Conservation (phyloP, 495 filamentous ascomycete genomes). For the Hypoxylon fuscum region DNA sequence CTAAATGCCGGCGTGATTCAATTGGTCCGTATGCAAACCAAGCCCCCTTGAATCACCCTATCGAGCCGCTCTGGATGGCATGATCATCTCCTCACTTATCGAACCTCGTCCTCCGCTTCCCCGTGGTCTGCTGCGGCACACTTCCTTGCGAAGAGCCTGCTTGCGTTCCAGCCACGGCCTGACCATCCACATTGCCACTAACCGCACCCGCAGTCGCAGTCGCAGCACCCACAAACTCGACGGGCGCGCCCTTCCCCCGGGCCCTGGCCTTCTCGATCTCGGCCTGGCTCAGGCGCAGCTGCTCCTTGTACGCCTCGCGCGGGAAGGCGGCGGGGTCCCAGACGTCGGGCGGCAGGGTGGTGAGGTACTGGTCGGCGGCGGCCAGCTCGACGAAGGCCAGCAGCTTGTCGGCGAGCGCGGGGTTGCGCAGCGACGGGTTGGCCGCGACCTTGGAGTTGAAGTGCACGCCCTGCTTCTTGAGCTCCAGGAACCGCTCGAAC, state of each 20-base stretch:
- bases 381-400: slow-evolving; percentile 80
- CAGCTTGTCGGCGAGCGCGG: slow-evolving; percentile 79
- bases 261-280: slow-evolving; percentile 64
- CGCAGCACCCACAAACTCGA: slow-evolving; percentile 80
- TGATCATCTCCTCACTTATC: slow-evolving; percentile 50
- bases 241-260: slow-evolving; percentile 57
- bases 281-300: slow-evolving; percentile 72
- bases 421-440: slow-evolving; percentile 79
- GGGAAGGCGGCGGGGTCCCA: slow-evolving; percentile 76
- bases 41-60: neutral
- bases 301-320: slow-evolving; percentile 75
- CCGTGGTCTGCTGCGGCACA: slow-evolving; percentile 49
- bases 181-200: slow-evolving; percentile 28
- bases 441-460: slow-evolving; percentile 85
- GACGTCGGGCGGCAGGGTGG: slow-evolving; percentile 70
- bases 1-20: neutral
- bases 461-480: slow-evolving; percentile 87
- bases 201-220: slow-evolving; percentile 29
- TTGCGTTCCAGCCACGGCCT: slow-evolving; percentile 39
- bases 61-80: neutral
- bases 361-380: slow-evolving; percentile 70
- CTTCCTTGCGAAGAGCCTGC: slow-evolving; percentile 45
- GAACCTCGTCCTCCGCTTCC: slow-evolving; percentile 60
- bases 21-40: neutral
- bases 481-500: slow-evolving; percentile 80